Percentiles rank a stretch among this genome's conserved stretches.
Evolutionary conservation across 1,284 basidiomycete species (phyloP).

Genomic region (Puccinia horiana): DNA sequence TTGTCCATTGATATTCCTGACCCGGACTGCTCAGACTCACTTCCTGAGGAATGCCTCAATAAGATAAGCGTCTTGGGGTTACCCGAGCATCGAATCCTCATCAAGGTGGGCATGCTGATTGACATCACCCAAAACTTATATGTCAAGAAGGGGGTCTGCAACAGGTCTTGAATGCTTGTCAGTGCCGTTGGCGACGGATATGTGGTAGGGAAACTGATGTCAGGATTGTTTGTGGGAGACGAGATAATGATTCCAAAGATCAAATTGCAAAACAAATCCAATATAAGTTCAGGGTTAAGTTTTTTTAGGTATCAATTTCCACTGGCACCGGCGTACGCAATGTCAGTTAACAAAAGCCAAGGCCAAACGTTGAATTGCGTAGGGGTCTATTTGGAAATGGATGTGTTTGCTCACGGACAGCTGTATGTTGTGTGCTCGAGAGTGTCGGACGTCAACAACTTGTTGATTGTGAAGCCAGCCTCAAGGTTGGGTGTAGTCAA

Average conservation of each 20-base stretch:
- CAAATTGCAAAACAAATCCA: not conserved
- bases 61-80: not conserved
- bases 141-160: not conserved
- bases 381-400: too few species aligned
- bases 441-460: not conserved
- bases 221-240: not conserved
- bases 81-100: not conserved
- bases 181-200: not conserved
- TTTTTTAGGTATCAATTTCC: not conserved
- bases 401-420: too few species aligned
- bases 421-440: conserved; percentile 15
- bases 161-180: conserved; percentile 2
- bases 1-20: not conserved
- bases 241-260: not conserved
- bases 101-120: not conserved
- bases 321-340: not conserved
- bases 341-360: too few species aligned
- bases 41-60: conserved; percentile 4
- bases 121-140: not conserved
- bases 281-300: not conserved
- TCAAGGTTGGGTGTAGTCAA: not conserved
- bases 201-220: not conserved
- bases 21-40: not conserved
- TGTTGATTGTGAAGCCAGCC: not conserved
- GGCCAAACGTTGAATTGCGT: too few species aligned